Evolutionary conservation across 768 basidiomycete genomes (phyloP), one percentile per base, ranked within the genome.

Genomic region (Neoboletus subvelutipes): DNA sequence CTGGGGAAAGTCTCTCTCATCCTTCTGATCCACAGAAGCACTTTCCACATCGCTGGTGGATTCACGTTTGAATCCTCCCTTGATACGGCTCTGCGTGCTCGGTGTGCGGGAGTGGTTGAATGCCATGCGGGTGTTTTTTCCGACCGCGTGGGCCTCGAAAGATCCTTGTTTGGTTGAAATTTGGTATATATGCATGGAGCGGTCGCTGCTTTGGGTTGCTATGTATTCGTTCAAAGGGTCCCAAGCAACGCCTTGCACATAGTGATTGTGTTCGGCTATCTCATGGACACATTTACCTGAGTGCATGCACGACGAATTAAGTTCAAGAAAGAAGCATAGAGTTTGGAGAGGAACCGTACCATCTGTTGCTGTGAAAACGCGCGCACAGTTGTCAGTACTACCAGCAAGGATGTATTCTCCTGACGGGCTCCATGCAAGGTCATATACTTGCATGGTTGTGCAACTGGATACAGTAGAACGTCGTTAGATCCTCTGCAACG

Each of bases 231-330:
- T 94, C 64, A 97, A 75, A 1, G 97, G 97, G 63, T 99, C 97
- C 97, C 97, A 99, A 0, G 96, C 92, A 29, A 98, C 97, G 10
- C 97, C 97, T 76, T 99, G 97, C 0, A 99, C 97, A 68, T 92
- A 98, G 72, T 98, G 96, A 34, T 82, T 85, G 72, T 99, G 97
- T 66, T 98, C 96, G 1, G 92, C 88, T 58, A 95, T 89, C 71
- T 94, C 92, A 63, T 86, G 84, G 13, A 97, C 81, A 66, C 90
- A 91, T 78, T 89, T 88, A 29, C 93, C 93, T 93, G 66, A 6
- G 7, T 8, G 28, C 12, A 52, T 40, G 24, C 40, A 39, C 5
- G 15, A 48, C 15, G 13, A 50, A 47, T 48, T 33, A 43, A 56
- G 39, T 37, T 34, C 28, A 53, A 31, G 8, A 50, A n/a, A 43